These are phyloP conservation scores for Oryza meyeriana DNA, from an alignment of 176 grass and related monocot genomes.

Conservation along the genomic window DNA sequence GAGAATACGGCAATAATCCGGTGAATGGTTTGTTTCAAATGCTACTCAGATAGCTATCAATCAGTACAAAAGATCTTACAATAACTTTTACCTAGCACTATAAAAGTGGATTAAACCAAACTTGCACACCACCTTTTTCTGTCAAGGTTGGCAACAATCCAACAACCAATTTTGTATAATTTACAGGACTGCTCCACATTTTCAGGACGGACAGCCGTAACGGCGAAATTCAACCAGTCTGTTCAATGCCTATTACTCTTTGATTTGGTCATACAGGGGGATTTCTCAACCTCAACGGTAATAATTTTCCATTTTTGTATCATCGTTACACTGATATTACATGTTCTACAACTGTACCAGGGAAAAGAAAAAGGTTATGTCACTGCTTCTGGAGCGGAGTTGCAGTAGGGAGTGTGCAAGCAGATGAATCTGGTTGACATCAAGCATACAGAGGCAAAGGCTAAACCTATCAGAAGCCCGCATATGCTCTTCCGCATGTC, in stretches of 20 bases:
- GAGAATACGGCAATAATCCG: too few relatives aligned
- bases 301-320: slow-evolving; percentile 6
- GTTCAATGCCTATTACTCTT: background rate
- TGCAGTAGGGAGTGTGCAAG: slow-evolving; percentile 96
- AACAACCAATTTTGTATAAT: background rate
- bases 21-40: too few relatives aligned
- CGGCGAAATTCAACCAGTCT: background rate
- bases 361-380: slow-evolving; percentile 43
- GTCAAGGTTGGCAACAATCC: background rate
- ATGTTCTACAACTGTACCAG: slow-evolving; percentile 27
- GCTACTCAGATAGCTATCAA: background rate
- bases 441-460: slow-evolving; percentile 74
- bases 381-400: slow-evolving; percentile 94
- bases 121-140: background rate
- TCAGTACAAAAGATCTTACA: background rate
- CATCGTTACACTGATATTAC: slow-evolving; percentile 37
- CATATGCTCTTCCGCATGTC: slow-evolving; percentile 63
- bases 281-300: background rate
- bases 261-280: background rate
- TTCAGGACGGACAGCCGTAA: background rate
- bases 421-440: slow-evolving; percentile 96
- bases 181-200: background rate
- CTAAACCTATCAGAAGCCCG: slow-evolving; percentile 76
- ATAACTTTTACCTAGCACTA: background rate
- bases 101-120: background rate